Percentiles rank a stretch among this genome's conserved stretches.
Conservation (phyloP, 305 asterid genomes). For the Solanum hybrid region DNA sequence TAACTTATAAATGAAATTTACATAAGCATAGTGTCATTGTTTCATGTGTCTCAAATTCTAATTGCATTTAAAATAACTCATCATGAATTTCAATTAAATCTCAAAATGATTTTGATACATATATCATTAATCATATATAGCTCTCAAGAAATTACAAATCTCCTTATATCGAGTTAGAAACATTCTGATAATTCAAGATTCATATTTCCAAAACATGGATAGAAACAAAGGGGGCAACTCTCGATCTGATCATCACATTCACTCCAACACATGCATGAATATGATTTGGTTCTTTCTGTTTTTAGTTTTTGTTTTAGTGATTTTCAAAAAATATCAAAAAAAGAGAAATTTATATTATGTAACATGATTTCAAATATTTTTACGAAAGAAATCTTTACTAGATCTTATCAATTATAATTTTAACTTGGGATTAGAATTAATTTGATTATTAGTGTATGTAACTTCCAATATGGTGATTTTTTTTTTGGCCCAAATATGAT, state of each 20-base stretch:
- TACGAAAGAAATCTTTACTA: neutral
- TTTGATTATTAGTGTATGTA: neutral
- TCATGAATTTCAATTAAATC: neutral
- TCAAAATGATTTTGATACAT: neutral
- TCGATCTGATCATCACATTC: neutral
- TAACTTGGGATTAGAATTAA: neutral
- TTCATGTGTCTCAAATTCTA: neutral
- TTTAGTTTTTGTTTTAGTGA: neutral
- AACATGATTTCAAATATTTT: neutral
- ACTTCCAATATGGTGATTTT: neutral
- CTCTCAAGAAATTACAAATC: neutral
- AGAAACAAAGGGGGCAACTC: rapidly evolving
- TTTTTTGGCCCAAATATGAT: neutral
- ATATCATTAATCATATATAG: neutral
- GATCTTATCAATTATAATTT: neutral
- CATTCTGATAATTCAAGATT: neutral
- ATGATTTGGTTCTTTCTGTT: neutral
- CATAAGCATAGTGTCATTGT: neutral
- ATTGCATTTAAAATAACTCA: neutral
- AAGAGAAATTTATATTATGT: neutral
- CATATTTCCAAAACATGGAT: neutral
- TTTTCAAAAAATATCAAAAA: neutral
- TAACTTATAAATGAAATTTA: neutral
- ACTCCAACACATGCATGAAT: neutral
- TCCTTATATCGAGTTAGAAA: neutral